Evolutionary conservation across 2,329 filamentous ascomycete species (phyloP), one percentile per base, ranked within the genome.

Genomic region (Teratosphaeriaceae sp.): DNA sequence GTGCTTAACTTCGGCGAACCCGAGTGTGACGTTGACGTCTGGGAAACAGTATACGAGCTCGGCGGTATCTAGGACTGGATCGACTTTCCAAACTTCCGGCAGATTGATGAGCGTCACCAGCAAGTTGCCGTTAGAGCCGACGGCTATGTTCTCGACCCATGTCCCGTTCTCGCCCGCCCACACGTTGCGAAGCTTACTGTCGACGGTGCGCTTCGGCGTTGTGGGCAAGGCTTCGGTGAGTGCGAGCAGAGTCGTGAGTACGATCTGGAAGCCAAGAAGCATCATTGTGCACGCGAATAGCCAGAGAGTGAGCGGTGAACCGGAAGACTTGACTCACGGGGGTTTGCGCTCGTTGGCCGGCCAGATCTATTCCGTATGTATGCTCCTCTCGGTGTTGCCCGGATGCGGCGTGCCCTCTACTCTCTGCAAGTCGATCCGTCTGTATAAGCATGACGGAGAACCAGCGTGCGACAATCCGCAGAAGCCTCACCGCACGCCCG

Each of bases 81-180:
- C 38, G 19, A 52, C 45, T 26, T 50, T 33, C 41, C 46, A 52
- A 16, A 52, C 31, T 39, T 48, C 44, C 5, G 52, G 52, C 19
- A n/a, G 37, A 35, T 39, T 42, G 12, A 49, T 39, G 4, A 52
- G 63, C 61, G 59, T 59, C 16, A 62, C 44, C 6, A 66, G 53
- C 12, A 66, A 46, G 29, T 61, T 56, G 16, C 64, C 59, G 22
- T 61, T 64, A 5, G 46, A 38, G 13, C 58, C 54, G 1, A 59
- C 47, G 5, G 60, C 59, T 27, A 65, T 54, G 41, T 62, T 65
- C 31, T 64, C 62, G 22, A 64, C 45, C 60, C 58, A 64, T 9
- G 60, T 54, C 2, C 44, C 54, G 11, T 55, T 50, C 3, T 54
- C 49, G 36, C 60, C 61, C 38, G 60, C 50, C 36, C 37, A 48